These are phyloP conservation scores for Pseudogymnoascus sp. DNA, from an alignment of 2,329 filamentous ascomycete genomes.

Conservation along the genomic window DNA sequence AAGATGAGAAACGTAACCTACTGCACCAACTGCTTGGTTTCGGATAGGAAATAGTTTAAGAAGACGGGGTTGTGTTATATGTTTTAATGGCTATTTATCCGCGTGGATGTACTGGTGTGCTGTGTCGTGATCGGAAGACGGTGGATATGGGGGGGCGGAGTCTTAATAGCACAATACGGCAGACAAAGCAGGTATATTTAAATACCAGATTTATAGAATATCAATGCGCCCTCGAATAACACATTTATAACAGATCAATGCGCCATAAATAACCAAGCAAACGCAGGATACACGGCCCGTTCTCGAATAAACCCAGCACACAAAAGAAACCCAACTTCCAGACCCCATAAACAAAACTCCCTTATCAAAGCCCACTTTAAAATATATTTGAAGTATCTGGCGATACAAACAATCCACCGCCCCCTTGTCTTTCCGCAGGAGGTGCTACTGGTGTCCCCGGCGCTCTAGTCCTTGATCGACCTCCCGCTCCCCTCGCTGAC, in stretches of 20 bases:
- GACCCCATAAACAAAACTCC: neutral
- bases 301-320: neutral
- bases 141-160: slow-evolving; percentile 18
- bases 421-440: neutral
- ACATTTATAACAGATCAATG: neutral
- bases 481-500: neutral
- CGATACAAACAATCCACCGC: neutral
- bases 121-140: neutral
- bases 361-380: neutral
- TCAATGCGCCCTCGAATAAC: neutral
- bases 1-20: neutral
- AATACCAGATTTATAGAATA: neutral
- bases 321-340: neutral
- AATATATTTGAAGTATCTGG: neutral
- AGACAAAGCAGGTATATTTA: neutral
- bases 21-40: neutral
- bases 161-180: neutral
- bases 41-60: neutral
- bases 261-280: neutral
- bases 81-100: neutral
- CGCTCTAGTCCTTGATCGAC: neutral
- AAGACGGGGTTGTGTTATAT: neutral
- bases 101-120: slow-evolving; percentile 9
- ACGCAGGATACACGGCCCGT: neutral
- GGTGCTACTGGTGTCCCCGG: neutral